Evolutionary conservation across 371 early-diverging fungal species (phyloP).

Genomic region (Blakeslea trispora): DNA sequence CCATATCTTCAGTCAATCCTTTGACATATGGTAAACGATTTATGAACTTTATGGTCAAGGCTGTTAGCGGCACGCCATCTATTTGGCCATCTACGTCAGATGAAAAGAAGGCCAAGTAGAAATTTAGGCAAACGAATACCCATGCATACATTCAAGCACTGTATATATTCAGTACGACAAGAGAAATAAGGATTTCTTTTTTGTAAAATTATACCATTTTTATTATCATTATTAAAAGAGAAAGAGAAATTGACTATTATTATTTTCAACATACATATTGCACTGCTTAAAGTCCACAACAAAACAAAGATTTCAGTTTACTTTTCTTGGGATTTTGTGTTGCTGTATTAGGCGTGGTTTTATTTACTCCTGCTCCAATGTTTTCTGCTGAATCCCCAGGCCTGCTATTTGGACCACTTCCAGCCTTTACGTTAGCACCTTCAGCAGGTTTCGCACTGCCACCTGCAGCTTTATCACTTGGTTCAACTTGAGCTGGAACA

Average conservation of each 20-base stretch:
- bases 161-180: slow-evolving; percentile 1
- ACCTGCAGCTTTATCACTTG: not conserved
- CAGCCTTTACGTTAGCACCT: too few species aligned
- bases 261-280: not conserved
- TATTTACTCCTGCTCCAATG: too few species aligned
- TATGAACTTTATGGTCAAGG: slow-evolving; percentile 74
- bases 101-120: slow-evolving; percentile 1
- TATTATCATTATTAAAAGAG: slow-evolving; percentile 2
- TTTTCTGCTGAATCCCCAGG: too few species aligned
- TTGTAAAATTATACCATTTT: slow-evolving; percentile 5
- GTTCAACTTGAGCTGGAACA: too few species aligned
- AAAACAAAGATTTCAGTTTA: slow-evolving; percentile 22
- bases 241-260: too few species aligned
- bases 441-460: not conserved
- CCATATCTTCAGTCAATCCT: slow-evolving; percentile 90
- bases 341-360: too few species aligned
- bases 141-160: not conserved
- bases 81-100: slow-evolving; percentile 3
- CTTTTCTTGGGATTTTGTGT: slow-evolving; percentile 6
- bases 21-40: slow-evolving; percentile 83
- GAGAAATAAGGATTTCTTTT: not conserved
- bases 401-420: too few species aligned
- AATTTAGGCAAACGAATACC: not conserved
- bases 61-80: slow-evolving; percentile 18
- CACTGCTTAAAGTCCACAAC: slow-evolving; percentile 9